Conservation (phyloP, 75 land plant species). For the Pinus albicaulis region DNA sequence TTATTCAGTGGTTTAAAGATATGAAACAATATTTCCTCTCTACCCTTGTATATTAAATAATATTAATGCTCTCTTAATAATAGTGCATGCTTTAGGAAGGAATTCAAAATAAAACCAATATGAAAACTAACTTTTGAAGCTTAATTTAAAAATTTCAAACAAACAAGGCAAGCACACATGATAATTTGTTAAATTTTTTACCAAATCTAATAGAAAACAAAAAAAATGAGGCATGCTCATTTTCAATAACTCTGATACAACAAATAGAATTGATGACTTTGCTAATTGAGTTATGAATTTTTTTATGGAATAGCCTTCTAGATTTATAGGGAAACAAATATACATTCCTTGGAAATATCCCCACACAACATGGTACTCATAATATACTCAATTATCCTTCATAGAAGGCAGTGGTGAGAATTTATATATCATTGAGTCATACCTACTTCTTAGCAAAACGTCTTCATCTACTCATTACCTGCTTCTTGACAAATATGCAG, state of each 20-base stretch:
- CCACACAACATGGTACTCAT: neutral
- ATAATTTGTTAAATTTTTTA: neutral
- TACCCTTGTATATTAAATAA: no score
- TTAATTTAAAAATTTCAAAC: no score
- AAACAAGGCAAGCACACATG: no score
- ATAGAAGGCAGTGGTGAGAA: neutral
- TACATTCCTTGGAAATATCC: neutral
- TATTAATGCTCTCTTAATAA: no score
- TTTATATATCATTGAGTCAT: neutral
- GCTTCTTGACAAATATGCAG: neutral
- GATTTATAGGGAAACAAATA: neutral
- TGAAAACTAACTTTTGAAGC: no score
- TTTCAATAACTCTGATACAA: neutral
- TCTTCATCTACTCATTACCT: slow-evolving; percentile 12
- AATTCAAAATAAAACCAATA: no score
- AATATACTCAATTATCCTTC: neutral
- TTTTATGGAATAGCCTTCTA: neutral
- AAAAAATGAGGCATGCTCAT: neutral
- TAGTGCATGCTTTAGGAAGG: no score
- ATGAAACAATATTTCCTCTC: no score
- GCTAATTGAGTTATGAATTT: neutral
- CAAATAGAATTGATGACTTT: no score
- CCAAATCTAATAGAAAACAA: neutral
- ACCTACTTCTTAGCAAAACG: neutral
- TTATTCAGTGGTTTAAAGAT: no score